phyloP scores from a whole-genome alignment of 2,329 filamentous ascomycete genomes.

The Lasiodiplodia gonubiensis region DNA sequence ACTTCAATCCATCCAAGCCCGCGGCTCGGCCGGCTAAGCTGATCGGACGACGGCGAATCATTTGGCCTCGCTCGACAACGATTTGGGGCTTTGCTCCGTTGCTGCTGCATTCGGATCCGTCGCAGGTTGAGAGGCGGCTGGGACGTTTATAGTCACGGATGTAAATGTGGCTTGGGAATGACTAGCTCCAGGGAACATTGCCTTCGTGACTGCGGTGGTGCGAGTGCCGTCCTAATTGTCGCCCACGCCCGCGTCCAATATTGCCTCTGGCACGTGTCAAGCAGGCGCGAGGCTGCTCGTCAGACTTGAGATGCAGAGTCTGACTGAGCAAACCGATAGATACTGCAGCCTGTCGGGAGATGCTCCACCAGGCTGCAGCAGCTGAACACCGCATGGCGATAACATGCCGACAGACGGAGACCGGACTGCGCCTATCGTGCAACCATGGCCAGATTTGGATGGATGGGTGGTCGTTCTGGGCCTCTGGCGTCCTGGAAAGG shows the following conservation, averaged over 20 bases:
- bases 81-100: background rate
- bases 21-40: slow-evolving; percentile 26
- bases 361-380: slow-evolving; percentile 14
- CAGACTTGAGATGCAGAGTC: slow-evolving; percentile 18
- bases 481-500: slow-evolving; percentile 2
- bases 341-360: slow-evolving; percentile 20
- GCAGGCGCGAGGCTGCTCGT: slow-evolving; percentile 11
- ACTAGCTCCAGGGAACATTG: background rate
- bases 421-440: slow-evolving; percentile 15
- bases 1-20: slow-evolving; percentile 20
- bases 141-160: background rate
- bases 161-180: slow-evolving; percentile 5
- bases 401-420: background rate
- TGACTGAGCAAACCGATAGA: slow-evolving; percentile 24
- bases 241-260: slow-evolving; percentile 8
- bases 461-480: slow-evolving; percentile 6
- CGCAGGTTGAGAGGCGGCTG: slow-evolving; percentile 3
- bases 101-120: background rate
- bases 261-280: slow-evolving; percentile 9
- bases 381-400: slow-evolving; percentile 18
- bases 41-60: slow-evolving; percentile 7
- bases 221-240: background rate
- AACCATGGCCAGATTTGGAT: slow-evolving; percentile 17
- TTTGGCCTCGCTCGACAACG: slow-evolving; percentile 1
- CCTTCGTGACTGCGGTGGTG: background rate